These are phyloP conservation scores for Verticillium nubilum DNA, from an alignment of 2,329 filamentous ascomycete genomes.

Conservation along the genomic window DNA sequence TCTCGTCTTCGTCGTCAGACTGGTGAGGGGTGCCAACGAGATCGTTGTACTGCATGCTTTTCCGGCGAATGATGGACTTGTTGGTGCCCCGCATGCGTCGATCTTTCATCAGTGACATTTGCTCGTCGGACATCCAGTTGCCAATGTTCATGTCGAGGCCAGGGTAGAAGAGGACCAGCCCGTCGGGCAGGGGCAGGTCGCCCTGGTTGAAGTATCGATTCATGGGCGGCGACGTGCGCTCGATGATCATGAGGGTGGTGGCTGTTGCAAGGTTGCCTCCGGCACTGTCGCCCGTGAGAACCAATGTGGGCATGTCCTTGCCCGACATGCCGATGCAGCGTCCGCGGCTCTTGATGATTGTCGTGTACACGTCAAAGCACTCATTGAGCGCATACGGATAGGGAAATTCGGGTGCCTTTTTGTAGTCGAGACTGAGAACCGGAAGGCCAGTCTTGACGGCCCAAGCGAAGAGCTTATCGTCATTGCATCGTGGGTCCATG, in stretches of 20 bases:
- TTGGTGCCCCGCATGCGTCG: conserved; percentile 74
- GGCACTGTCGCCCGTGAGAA: conserved; percentile 43
- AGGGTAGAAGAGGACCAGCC: conserved; percentile 82
- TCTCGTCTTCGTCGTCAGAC: conserved; percentile 66
- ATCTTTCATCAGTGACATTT: conserved; percentile 90
- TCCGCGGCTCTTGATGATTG: conserved; percentile 28
- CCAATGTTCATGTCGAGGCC: conserved; percentile 94
- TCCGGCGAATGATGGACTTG: conserved; percentile 69
- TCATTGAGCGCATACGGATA: conserved; percentile 45
- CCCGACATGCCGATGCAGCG: conserved; percentile 40
- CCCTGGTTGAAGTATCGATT: conserved; percentile 50
- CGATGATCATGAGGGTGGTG: conserved; percentile 82
- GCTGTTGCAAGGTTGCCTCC: conserved; percentile 52
- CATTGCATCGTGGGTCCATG: conserved; percentile 91
- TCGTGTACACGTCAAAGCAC: conserved; percentile 40
- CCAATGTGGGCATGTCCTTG: conserved; percentile 28
- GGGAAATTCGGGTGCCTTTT: conserved; percentile 44
- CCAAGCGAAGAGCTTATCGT: conserved; percentile 92
- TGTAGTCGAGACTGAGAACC: conserved; percentile 84
- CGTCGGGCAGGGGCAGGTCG: conserved; percentile 68
- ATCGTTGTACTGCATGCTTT: conserved; percentile 83
- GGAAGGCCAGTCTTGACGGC: conserved; percentile 84
- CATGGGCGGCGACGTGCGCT: conserved; percentile 53
- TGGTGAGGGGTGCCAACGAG: conserved; percentile 78
- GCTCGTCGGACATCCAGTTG: conserved; percentile 98